Conservation (phyloP, 805 yeast species). For the Candida nonsorbophila region DNA sequence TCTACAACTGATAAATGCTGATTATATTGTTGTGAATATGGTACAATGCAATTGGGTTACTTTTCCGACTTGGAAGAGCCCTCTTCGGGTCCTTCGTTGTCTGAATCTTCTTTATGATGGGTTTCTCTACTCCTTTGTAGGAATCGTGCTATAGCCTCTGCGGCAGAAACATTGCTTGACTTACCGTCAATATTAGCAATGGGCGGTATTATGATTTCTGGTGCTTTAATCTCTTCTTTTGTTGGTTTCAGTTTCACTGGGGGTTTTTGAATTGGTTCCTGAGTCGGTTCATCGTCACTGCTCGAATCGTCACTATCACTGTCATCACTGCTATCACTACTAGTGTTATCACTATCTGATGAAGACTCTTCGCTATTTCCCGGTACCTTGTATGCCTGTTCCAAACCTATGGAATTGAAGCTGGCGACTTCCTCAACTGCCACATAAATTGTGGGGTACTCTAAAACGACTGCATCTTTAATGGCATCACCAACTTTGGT, state of each 20-base stretch:
- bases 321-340: slow-evolving; percentile 14
- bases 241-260: slow-evolving; percentile 5
- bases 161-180: too few relatives aligned
- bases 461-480: slow-evolving; percentile 59
- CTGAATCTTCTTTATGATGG: too few relatives aligned
- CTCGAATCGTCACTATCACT: slow-evolving; percentile 3
- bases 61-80: slow-evolving; percentile 26
- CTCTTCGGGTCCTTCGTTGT: slow-evolving; percentile 29
- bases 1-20: too few relatives aligned
- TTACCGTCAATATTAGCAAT: too few relatives aligned
- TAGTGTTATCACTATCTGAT: slow-evolving; percentile 9
- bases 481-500: slow-evolving; percentile 35
- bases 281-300: too few relatives aligned
- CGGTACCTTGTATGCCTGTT: slow-evolving; percentile 7
- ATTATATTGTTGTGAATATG: too few relatives aligned
- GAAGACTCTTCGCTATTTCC: background rate
- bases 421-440: slow-evolving; percentile 18
- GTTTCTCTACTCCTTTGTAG: too few relatives aligned
- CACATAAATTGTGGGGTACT: slow-evolving; percentile 67
- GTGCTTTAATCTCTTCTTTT: slow-evolving; percentile 4
- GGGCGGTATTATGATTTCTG: background rate
- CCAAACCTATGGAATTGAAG: slow-evolving; percentile 13
- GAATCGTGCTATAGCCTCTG: too few relatives aligned
- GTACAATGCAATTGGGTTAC: too few relatives aligned
- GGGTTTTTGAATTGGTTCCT: slow-evolving; percentile 4